Evolutionary conservation across 2,329 filamentous ascomycete genomes (phyloP).

Genomic region (Exophiala alcalophila): DNA sequence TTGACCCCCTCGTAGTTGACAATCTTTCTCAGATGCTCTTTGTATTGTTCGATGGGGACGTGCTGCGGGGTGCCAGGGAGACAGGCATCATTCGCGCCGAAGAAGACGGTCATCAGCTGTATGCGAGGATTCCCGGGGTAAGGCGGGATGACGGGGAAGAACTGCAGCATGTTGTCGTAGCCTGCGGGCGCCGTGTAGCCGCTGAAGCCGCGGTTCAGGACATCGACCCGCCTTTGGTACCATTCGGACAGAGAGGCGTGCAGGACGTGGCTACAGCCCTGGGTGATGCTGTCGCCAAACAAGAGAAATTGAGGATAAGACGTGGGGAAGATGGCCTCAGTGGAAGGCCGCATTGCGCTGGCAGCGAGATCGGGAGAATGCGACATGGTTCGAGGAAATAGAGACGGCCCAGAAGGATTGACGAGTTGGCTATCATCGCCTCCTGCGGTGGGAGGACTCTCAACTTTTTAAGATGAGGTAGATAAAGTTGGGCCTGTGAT

Average conservation of each 20-base stretch:
- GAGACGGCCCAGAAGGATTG: too few relatives aligned
- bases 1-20: conserved; percentile 67
- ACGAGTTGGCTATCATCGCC: too few relatives aligned
- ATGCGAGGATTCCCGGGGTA: conserved; percentile 8
- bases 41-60: conserved; percentile 72
- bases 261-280: conserved; percentile 55
- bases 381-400: conserved; percentile 23
- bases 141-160: conserved; percentile 16
- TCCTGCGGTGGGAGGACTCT: not conserved
- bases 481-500: too few relatives aligned
- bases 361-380: conserved; percentile 15
- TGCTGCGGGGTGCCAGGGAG: conserved; percentile 68
- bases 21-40: conserved; percentile 67
- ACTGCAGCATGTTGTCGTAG: conserved; percentile 18
- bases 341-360: not conserved
- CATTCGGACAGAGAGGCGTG: conserved; percentile 20
- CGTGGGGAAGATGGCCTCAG: conserved; percentile 42
- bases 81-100: conserved; percentile 88
- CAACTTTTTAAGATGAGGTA: not conserved
- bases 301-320: conserved; percentile 72
- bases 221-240: conserved; percentile 74
- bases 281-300: conserved; percentile 86
- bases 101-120: conserved; percentile 61
- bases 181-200: conserved; percentile 45
- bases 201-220: conserved; percentile 77